Conservation (phyloP, 1,284 basidiomycete species). For the Sutorius eximius region DNA sequence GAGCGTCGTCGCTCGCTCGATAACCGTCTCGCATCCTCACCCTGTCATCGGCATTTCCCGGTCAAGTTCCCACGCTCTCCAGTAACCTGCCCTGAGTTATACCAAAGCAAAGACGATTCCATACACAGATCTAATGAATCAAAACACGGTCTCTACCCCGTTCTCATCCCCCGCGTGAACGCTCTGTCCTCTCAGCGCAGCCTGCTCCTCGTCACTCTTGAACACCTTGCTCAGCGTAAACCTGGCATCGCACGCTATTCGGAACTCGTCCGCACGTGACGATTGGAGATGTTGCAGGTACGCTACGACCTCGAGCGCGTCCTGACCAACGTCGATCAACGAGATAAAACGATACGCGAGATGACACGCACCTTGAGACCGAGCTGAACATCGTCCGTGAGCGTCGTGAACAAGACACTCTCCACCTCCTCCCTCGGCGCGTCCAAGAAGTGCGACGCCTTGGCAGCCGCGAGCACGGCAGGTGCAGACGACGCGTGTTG, state of each 20-base stretch:
- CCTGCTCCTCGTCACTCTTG: constrained; percentile 52
- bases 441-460: constrained; percentile 48
- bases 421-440: constrained; percentile 59
- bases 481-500: constrained; percentile 48
- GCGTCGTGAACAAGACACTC: constrained; percentile 51
- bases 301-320: constrained; percentile 44
- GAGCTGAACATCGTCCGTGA: constrained; percentile 47
- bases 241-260: constrained; percentile 46
- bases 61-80: constrained; percentile 20
- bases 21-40: not conserved
- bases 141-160: constrained; percentile 29
- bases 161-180: constrained; percentile 25
- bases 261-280: constrained; percentile 57
- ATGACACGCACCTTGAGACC: constrained; percentile 47
- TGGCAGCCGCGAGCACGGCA: constrained; percentile 63
- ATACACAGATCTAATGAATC: not conserved
- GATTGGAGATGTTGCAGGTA: constrained; percentile 55
- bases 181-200: constrained; percentile 20
- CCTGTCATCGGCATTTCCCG: constrained; percentile 24
- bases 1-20: constrained; percentile 13
- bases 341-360: not conserved
- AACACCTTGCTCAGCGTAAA: constrained; percentile 68
- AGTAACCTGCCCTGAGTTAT: constrained; percentile 27
- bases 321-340: constrained; percentile 36
- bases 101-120: too few relatives aligned